Percentiles rank a stretch among this genome's conserved stretches.
phyloP scores from a whole-genome alignment of 106 monocot species.

The Apostasia shenzhenica region DNA sequence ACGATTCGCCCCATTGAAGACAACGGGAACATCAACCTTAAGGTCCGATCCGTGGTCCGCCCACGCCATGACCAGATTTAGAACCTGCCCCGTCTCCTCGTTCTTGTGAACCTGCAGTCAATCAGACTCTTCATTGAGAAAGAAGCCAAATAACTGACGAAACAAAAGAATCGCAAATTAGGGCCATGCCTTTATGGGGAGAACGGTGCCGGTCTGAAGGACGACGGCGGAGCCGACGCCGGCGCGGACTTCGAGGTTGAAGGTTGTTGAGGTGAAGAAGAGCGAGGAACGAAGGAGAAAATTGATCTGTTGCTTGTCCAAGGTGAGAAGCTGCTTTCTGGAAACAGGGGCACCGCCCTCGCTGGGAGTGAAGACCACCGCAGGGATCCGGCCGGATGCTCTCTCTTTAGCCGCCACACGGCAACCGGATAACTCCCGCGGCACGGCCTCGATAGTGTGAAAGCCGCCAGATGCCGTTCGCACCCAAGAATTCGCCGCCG shows the following conservation, averaged over 20 bases:
- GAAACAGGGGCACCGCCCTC: slow-evolving; percentile 18
- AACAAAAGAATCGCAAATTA: background rate
- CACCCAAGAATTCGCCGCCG: background rate
- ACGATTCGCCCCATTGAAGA: slow-evolving; percentile 56
- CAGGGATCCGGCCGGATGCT: slow-evolving; percentile 54
- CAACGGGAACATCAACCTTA: slow-evolving; percentile 68
- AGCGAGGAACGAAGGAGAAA: slow-evolving; percentile 44
- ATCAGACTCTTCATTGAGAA: background rate
- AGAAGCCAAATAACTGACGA: background rate
- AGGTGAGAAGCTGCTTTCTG: slow-evolving; percentile 51
- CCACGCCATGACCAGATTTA: slow-evolving; percentile 81
- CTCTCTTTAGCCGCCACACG: slow-evolving; percentile 65
- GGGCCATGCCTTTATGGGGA: slow-evolving; percentile 55
- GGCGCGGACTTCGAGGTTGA: slow-evolving; percentile 59
- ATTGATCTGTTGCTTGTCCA: slow-evolving; percentile 59
- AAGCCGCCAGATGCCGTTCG: slow-evolving; percentile 7
- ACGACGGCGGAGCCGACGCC: slow-evolving; percentile 59
- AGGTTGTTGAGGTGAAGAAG: slow-evolving; percentile 71
- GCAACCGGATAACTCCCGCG: slow-evolving; percentile 54
- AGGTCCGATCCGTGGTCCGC: slow-evolving; percentile 52
- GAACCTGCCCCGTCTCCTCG: slow-evolving; percentile 54
- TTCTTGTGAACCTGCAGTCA: slow-evolving; percentile 56
- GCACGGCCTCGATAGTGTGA: slow-evolving; percentile 83
- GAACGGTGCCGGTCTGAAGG: slow-evolving; percentile 64
- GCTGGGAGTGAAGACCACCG: slow-evolving; percentile 40